Conservation (phyloP, 176 grass and related monocot genomes). For the Coix lacrymajobi region DNA sequence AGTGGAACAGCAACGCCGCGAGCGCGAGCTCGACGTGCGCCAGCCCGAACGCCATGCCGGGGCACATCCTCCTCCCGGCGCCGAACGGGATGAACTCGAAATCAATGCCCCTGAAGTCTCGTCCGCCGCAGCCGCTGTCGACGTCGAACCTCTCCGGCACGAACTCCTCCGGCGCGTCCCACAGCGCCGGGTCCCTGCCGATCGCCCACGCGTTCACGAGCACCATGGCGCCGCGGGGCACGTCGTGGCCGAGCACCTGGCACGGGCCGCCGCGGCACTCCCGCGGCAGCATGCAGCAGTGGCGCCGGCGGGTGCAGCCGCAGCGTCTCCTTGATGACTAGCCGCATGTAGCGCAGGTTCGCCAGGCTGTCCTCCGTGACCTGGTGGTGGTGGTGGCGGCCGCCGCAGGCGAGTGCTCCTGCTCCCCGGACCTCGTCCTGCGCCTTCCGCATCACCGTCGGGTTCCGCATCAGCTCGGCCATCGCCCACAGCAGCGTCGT, state of each 20-base stretch:
- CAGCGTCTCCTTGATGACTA: neutral
- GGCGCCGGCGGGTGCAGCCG: neutral
- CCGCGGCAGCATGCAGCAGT: neutral
- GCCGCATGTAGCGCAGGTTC: neutral
- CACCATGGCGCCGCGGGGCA: neutral
- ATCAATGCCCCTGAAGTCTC: too few relatives aligned
- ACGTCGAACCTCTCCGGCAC: too few relatives aligned
- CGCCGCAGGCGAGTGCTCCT: neutral
- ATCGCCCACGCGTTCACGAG: slow-evolving; percentile 51
- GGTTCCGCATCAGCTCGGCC: neutral
- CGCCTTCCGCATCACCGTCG: neutral
- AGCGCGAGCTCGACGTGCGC: too few relatives aligned
- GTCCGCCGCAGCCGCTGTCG: too few relatives aligned
- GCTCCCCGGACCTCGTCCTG: neutral
- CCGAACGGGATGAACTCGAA: too few relatives aligned
- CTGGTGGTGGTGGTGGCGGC: too few relatives aligned
- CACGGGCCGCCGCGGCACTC: neutral
- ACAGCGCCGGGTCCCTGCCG: slow-evolving; percentile 35
- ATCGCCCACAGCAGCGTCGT: neutral
- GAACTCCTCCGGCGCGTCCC: slow-evolving; percentile 6
- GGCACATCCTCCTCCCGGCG: too few relatives aligned
- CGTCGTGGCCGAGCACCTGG: neutral
- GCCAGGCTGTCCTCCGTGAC: neutral
- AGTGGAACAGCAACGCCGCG: too few relatives aligned
- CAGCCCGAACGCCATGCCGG: too few relatives aligned